These are phyloP conservation scores for Xylaria multiplex DNA, from an alignment of 2,329 filamentous ascomycete species.

Conservation along the genomic window DNA sequence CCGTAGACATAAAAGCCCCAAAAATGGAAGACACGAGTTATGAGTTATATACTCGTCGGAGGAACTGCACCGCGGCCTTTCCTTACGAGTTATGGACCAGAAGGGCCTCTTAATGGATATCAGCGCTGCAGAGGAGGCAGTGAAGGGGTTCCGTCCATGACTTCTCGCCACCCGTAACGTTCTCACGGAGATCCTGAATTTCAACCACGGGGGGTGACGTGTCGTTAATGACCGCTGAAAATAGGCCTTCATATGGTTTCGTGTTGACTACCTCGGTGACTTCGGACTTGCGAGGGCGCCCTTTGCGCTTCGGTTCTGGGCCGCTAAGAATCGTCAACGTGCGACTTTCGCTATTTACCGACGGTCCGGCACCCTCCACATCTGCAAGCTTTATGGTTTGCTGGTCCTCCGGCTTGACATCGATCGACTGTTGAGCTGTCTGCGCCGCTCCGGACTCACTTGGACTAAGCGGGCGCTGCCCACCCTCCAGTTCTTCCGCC, in stretches of 20 bases:
- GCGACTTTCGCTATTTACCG: slow-evolving; percentile 49
- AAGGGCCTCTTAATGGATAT: slow-evolving; percentile 54
- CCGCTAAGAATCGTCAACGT: slow-evolving; percentile 49
- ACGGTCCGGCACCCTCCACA: slow-evolving; percentile 42
- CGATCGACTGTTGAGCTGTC: slow-evolving; percentile 61
- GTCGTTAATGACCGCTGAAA: slow-evolving; percentile 62
- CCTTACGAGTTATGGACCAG: background rate
- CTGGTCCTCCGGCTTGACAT: slow-evolving; percentile 59
- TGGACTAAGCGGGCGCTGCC: slow-evolving; percentile 61
- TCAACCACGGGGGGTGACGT: slow-evolving; percentile 61
- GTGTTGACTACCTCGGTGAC: slow-evolving; percentile 46
- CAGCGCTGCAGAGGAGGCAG: slow-evolving; percentile 62
- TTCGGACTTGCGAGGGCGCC: slow-evolving; percentile 55
- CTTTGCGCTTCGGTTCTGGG: slow-evolving; percentile 46
- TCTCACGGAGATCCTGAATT: slow-evolving; percentile 61
- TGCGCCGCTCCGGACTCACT: slow-evolving; percentile 62
- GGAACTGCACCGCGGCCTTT: background rate
- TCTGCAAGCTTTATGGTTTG: slow-evolving; percentile 49
- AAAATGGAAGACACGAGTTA: slow-evolving; percentile 3
- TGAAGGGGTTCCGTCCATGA: slow-evolving; percentile 62
- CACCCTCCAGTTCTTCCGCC: slow-evolving; percentile 52
- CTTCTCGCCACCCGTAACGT: slow-evolving; percentile 60
- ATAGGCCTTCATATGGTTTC: slow-evolving; percentile 63
- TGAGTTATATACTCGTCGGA: slow-evolving; percentile 28
- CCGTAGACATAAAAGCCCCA: slow-evolving; percentile 1